Evolutionary conservation across 805 yeast species (phyloP).

Genomic region (Ogataea nakhonphanomensis): DNA sequence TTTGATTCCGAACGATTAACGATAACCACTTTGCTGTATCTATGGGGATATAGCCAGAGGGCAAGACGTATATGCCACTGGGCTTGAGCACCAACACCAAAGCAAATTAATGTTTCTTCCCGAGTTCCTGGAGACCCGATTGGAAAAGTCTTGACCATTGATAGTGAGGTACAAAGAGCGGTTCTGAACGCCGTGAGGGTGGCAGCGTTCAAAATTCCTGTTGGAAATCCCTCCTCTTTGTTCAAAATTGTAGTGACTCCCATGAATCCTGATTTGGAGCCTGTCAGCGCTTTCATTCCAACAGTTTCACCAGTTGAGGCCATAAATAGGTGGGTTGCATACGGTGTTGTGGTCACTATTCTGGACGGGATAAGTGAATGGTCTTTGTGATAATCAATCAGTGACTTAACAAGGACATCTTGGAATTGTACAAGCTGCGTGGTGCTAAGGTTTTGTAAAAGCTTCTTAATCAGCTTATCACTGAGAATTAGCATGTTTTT

Average conservation of each 20-base stretch:
- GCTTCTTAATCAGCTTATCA: slow-evolving; percentile 28
- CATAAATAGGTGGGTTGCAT: slow-evolving; percentile 56
- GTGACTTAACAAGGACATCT: slow-evolving; percentile 34
- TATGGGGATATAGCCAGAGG: slow-evolving; percentile 36
- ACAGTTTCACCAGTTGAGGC: slow-evolving; percentile 55
- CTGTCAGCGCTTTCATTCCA: slow-evolving; percentile 60
- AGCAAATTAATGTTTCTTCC: slow-evolving; percentile 35
- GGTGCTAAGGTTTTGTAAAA: slow-evolving; percentile 29
- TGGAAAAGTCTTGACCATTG: slow-evolving; percentile 38
- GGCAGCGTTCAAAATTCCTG: slow-evolving; percentile 55
- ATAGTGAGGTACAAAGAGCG: slow-evolving; percentile 53
- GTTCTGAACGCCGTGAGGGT: slow-evolving; percentile 66
- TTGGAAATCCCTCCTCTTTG: slow-evolving; percentile 45
- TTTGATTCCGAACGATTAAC: slow-evolving; percentile 43
- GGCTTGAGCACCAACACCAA: slow-evolving; percentile 65
- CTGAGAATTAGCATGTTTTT: slow-evolving; percentile 34
- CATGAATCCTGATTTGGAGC: slow-evolving; percentile 55
- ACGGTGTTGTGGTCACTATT: slow-evolving; percentile 41
- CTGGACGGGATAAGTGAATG: slow-evolving; percentile 53
- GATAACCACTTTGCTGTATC: slow-evolving; percentile 40
- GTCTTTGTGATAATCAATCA: slow-evolving; percentile 40
- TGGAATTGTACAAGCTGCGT: slow-evolving; percentile 36
- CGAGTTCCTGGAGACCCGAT: slow-evolving; percentile 20
- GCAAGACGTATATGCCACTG: slow-evolving; percentile 57
- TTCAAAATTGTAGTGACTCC: slow-evolving; percentile 54